A percentile compares a stretch with the other conserved stretches of the same genome.
Evolutionary conservation across 1,139 yeast genomes (phyloP).

Genomic region (Magnusiomyces paraingens): DNA sequence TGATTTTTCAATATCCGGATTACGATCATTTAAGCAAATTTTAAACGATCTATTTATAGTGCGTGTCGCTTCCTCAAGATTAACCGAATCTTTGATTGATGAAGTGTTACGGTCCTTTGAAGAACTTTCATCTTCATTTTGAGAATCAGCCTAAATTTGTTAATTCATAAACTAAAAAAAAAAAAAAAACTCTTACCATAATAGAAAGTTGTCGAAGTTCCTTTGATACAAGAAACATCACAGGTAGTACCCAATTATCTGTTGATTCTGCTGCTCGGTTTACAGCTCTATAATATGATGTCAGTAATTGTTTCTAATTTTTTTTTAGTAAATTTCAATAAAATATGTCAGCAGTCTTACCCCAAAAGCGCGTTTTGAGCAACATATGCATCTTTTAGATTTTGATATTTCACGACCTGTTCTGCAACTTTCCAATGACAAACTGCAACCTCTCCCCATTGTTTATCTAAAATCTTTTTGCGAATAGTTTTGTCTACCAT

Average conservation of each 20-base stretch:
- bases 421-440: constrained; percentile 28
- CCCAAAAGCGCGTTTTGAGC: constrained; percentile 26
- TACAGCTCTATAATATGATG: constrained; percentile 6
- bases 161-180: neutral
- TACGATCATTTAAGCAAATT: constrained; percentile 72
- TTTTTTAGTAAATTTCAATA: neutral
- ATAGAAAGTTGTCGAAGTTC: constrained; percentile 45
- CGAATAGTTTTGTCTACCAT: constrained; percentile 19
- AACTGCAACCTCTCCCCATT: constrained; percentile 26
- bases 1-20: constrained; percentile 36
- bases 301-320: neutral
- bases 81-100: constrained; percentile 34
- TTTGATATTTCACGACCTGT: constrained; percentile 22
- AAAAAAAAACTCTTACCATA: constrained; percentile 19
- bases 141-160: constrained; percentile 5
- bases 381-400: constrained; percentile 25
- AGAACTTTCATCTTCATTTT: neutral
- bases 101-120: neutral
- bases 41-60: constrained; percentile 67
- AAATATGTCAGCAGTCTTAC: constrained; percentile 13
- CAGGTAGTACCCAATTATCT: constrained; percentile 60
- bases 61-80: constrained; percentile 50
- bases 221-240: constrained; percentile 48
- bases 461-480: constrained; percentile 14
- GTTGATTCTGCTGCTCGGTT: constrained; percentile 59